A percentile compares a stretch with the other conserved stretches of the same genome.
phyloP scores from a whole-genome alignment of 2,329 filamentous ascomycete genomes.

The Fusarium graminum region DNA sequence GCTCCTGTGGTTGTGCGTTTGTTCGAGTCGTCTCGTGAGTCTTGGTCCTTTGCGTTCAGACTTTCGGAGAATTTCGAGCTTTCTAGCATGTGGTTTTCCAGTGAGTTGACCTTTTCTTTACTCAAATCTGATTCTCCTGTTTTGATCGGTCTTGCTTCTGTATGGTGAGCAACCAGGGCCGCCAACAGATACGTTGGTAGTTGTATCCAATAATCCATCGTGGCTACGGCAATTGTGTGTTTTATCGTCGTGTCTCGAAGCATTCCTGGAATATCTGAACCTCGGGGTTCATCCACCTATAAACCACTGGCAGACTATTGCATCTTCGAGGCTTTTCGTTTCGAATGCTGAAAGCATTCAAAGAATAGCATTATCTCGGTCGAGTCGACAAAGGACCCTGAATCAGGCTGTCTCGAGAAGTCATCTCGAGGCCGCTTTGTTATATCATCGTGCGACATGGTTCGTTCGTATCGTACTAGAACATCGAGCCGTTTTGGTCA shows the following conservation, averaged over 20 bases:
- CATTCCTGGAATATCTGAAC: constrained; percentile 8
- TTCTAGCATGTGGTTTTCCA: constrained; percentile 2
- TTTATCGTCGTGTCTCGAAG: constrained; percentile 18
- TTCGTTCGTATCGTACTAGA: constrained; percentile 5
- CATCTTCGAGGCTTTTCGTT: neutral
- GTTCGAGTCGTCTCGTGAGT: constrained; percentile 1
- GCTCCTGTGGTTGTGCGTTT: neutral
- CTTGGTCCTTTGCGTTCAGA: neutral
- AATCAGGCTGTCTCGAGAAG: neutral
- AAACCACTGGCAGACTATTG: neutral
- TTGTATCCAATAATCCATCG: constrained; percentile 9
- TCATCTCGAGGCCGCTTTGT: constrained; percentile 14
- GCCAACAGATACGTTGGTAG: constrained; percentile 20
- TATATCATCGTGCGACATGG: constrained; percentile 12
- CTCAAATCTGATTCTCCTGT: neutral
- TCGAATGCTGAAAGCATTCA: neutral
- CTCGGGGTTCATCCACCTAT: constrained; percentile 10
- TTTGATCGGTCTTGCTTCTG: constrained; percentile 25
- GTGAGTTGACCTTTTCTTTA: constrained; percentile 17
- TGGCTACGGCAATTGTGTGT: constrained; percentile 9
- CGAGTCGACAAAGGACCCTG: constrained; percentile 29
- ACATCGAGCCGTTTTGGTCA: neutral
- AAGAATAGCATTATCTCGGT: constrained; percentile 29
- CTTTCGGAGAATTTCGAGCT: constrained; percentile 3
- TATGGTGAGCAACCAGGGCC: constrained; percentile 1